A percentile compares a stretch with the other conserved stretches of the same genome.
Evolutionary conservation across 345 rosid species (phyloP).

Genomic region (Viola odorata): DNA sequence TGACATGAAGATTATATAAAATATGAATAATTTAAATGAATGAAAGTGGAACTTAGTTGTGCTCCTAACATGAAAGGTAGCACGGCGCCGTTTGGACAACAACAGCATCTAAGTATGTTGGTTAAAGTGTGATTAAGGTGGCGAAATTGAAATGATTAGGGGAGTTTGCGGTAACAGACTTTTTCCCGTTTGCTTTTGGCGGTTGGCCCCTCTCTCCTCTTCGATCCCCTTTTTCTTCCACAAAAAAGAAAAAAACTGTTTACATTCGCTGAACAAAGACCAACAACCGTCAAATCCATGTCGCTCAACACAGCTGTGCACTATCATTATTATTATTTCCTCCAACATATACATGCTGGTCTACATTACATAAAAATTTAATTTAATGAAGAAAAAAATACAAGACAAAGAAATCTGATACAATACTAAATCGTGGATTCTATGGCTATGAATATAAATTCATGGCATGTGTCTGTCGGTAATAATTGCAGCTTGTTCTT

Average conservation of each 20-base stretch:
- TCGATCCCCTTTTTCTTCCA: neutral
- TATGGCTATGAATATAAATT: slow-evolving; percentile 28
- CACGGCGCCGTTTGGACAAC: slow-evolving; percentile 12
- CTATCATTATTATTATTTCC: neutral
- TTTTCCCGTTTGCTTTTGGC: too few relatives aligned
- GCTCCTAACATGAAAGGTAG: neutral
- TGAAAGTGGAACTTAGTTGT: too few relatives aligned
- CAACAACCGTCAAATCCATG: slow-evolving; percentile 13
- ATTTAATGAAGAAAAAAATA: neutral
- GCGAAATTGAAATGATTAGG: slow-evolving; percentile 27
- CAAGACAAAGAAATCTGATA: neutral
- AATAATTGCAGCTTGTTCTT: slow-evolving; percentile 4
- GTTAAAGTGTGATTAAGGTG: slow-evolving; percentile 5
- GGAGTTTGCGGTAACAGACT: slow-evolving; percentile 16
- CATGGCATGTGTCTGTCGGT: slow-evolving; percentile 10
- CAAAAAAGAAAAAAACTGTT: slow-evolving; percentile 18
- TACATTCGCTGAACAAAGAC: slow-evolving; percentile 24
- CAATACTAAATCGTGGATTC: slow-evolving; percentile 22
- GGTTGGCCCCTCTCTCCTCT: too few relatives aligned
- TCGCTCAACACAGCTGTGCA: slow-evolving; percentile 32
- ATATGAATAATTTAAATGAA: too few relatives aligned
- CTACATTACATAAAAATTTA: neutral
- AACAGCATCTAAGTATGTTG: neutral
- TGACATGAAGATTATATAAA: too few relatives aligned
- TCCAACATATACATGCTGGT: neutral